These are phyloP conservation scores for Pseudocercospora musae DNA, from an alignment of 2,329 filamentous ascomycete genomes.

Conservation along the genomic window DNA sequence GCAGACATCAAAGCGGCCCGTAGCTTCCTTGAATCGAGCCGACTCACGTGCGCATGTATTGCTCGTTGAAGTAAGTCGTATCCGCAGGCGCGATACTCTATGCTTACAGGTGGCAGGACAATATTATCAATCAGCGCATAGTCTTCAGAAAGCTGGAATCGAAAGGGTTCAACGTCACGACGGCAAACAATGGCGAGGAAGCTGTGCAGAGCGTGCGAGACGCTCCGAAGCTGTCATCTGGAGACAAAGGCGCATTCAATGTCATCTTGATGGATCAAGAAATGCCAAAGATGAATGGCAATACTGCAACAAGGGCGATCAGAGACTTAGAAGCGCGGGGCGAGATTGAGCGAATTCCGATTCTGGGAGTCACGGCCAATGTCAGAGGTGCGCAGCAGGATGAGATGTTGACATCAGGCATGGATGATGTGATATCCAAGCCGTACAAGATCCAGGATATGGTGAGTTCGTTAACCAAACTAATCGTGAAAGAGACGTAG, in stretches of 20 bases:
- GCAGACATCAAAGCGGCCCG: neutral
- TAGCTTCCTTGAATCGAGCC: neutral
- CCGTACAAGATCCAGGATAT: conserved; percentile 36
- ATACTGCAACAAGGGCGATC: conserved; percentile 29
- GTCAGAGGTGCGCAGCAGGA: conserved; percentile 34
- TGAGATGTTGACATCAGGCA: conserved; percentile 32
- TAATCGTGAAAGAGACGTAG: conserved; percentile 3
- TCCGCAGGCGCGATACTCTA: neutral
- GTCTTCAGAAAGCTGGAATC: conserved; percentile 29
- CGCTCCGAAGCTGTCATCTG: conserved; percentile 15
- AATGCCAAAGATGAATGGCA: conserved; percentile 37
- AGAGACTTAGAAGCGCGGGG: conserved; percentile 26
- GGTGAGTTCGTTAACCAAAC: conserved; percentile 20
- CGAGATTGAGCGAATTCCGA: conserved; percentile 25
- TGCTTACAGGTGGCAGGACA: conserved; percentile 10
- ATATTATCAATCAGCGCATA: conserved; percentile 35
- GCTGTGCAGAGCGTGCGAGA: conserved; percentile 29
- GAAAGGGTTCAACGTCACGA: conserved; percentile 30
- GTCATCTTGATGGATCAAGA: conserved; percentile 36
- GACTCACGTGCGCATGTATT: conserved; percentile 22
- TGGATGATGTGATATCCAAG: conserved; percentile 35
- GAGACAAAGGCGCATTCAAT: conserved; percentile 26
- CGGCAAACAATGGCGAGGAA: conserved; percentile 35
- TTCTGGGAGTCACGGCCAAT: conserved; percentile 37
- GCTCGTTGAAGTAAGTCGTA: conserved; percentile 23